Percentiles rank a stretch among this genome's conserved stretches.
Conservation (phyloP, 139 green algal genomes). For the Chlorella sp. region DNA sequence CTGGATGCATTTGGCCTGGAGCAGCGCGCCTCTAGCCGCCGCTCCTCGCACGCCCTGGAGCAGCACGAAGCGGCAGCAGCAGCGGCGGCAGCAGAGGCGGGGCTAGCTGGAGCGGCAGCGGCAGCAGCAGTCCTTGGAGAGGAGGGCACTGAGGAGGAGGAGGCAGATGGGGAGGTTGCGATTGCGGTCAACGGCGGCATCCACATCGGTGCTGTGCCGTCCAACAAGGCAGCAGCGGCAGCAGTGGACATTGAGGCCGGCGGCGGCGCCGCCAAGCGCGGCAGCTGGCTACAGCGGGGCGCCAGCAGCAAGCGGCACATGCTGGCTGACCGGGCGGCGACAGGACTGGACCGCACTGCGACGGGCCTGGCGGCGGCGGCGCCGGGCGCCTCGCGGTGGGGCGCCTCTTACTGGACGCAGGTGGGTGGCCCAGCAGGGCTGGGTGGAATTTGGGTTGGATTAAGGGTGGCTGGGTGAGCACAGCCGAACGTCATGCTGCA, state of each 20-base stretch:
- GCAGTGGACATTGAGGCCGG: not conserved
- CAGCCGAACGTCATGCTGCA: not conserved
- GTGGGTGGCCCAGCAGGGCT: slow-evolving; percentile 10
- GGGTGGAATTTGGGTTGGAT: not conserved
- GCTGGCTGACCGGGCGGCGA: not conserved
- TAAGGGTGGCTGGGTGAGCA: not conserved
- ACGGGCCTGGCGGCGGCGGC: slow-evolving; percentile 2
- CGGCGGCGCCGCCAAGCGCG: not conserved
- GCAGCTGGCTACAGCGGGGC: not conserved
- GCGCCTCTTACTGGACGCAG: slow-evolving; percentile 44
- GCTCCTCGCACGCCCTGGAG: no score
- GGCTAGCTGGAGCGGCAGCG: not conserved
- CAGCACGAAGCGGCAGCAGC: not conserved
- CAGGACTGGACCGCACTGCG: not conserved
- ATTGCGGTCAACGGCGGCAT: not conserved
- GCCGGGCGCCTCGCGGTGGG: slow-evolving; percentile 39
- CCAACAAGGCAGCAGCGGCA: not conserved
- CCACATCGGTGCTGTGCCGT: not conserved
- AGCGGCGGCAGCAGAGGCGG: not conserved
- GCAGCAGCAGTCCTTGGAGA: not conserved
- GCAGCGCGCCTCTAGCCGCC: no score
- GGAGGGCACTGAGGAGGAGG: no score
- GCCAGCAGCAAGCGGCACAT: not conserved
- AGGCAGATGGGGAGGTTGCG: not conserved
- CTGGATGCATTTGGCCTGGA: no score